Evolutionary conservation across 2,329 filamentous ascomycete species (phyloP).

Genomic region (Curvularia sp.): DNA sequence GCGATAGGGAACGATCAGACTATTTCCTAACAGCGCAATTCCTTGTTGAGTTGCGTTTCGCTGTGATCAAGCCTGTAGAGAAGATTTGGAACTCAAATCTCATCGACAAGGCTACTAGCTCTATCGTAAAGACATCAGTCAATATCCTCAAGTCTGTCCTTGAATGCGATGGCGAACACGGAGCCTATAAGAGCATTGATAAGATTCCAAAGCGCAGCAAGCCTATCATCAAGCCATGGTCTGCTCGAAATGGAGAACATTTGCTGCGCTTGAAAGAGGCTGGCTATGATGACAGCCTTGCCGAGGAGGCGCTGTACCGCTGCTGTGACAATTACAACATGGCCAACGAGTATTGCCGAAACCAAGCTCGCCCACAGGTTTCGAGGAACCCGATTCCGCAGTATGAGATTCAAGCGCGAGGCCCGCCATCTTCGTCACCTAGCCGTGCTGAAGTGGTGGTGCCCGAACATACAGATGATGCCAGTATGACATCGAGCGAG

Average conservation of each 20-base stretch:
- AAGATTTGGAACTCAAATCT: conserved; percentile 86
- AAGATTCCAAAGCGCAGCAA: conserved; percentile 59
- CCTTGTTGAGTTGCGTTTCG: conserved; percentile 82
- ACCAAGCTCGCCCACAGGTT: conserved; percentile 65
- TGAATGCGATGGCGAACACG: conserved; percentile 75
- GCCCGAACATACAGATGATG: conserved; percentile 38
- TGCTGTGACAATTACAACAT: conserved; percentile 70
- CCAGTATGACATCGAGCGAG: conserved; percentile 37
- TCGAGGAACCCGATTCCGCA: conserved; percentile 71
- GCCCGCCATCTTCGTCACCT: conserved; percentile 39
- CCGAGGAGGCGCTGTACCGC: conserved; percentile 80
- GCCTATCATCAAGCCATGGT: conserved; percentile 60
- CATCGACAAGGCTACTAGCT: conserved; percentile 78
- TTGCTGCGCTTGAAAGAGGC: conserved; percentile 53
- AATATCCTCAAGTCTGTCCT: conserved; percentile 83
- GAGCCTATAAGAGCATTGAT: conserved; percentile 68
- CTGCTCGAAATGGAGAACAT: conserved; percentile 56
- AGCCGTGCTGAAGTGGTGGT: conserved; percentile 45
- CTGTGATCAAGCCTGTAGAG: conserved; percentile 76
- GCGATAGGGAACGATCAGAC: conserved; percentile 63
- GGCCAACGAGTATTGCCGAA: conserved; percentile 77
- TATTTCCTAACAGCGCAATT: conserved; percentile 76
- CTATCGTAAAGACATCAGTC: conserved; percentile 79
- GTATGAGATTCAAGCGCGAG: conserved; percentile 45
- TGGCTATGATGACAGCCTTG: conserved; percentile 67